Percentiles rank a stretch among this genome's conserved stretches.
Conservation (phyloP, 176 grass and related monocot species). For the Poa annua region DNA sequence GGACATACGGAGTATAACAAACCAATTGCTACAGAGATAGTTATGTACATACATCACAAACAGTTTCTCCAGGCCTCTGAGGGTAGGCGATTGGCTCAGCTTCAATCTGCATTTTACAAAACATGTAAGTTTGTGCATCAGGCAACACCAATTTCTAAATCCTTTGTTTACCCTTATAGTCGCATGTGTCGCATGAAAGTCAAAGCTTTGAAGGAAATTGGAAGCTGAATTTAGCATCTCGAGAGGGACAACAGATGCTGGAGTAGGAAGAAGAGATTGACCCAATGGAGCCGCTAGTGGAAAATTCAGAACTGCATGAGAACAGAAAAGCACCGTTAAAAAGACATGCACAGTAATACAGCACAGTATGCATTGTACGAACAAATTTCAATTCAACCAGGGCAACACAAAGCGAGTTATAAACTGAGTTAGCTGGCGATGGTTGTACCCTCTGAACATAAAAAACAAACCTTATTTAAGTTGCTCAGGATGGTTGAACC, state of each 20-base stretch:
- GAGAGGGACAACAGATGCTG: constrained; percentile 40
- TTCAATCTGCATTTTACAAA: constrained; percentile 51
- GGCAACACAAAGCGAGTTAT: constrained; percentile 19
- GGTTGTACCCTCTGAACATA: constrained; percentile 14
- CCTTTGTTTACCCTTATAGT: constrained; percentile 46
- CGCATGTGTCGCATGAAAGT: constrained; percentile 50
- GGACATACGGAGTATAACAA: neutral
- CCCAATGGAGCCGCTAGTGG: constrained; percentile 43
- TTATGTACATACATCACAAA: constrained; percentile 78
- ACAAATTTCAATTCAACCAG: constrained; percentile 31
- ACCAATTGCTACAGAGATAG: neutral
- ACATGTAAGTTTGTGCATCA: constrained; percentile 11
- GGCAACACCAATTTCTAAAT: constrained; percentile 17
- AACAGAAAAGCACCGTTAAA: constrained; percentile 30
- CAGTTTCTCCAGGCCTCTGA: constrained; percentile 85
- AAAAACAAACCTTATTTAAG: constrained; percentile 51
- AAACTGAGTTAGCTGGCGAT: constrained; percentile 1
- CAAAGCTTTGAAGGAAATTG: constrained; percentile 62
- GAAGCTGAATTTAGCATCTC: constrained; percentile 61
- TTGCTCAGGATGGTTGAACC: constrained; percentile 82
- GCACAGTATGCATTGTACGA: neutral
- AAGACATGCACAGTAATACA: neutral
- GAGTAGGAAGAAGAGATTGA: constrained; percentile 30
- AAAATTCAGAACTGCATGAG: constrained; percentile 62
- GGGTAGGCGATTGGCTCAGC: constrained; percentile 63